Base-by-base conservation (phyloP, 345 rosid species). In the Gynandropsis gynandra region DNA sequence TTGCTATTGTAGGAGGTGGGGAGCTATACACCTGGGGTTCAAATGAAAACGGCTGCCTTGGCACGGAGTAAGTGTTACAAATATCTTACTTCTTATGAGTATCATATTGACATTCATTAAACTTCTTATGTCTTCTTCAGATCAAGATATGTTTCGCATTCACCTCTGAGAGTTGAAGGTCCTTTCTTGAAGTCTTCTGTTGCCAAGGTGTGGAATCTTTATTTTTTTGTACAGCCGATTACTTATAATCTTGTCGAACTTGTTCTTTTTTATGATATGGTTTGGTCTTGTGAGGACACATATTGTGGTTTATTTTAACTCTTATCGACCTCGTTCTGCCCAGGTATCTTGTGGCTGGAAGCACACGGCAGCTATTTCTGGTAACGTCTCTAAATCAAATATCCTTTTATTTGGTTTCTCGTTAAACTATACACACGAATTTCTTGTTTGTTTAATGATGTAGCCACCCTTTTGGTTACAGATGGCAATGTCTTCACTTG, bases 301-400 rank as follows among this genome's bases (percentile, higher is more conserved):
- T 37, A 2, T 37, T 37, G 8, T 9, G n/a, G 15, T 3, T 10
- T 13, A n/a, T 37, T 37, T 37, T 10, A 13, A 37, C 41, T 37
- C n/a, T 13, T 37, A 37, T 9, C 3, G n/a, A 37, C 41, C 15
- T 51, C 11, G 16, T 11, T 54, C 20, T 44, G 20, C 14, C 50
- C 83, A 89, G 83, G 94, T 86, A 47, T 83, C 96, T 47, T 90
- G 98, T 73, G 98, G 98, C 34, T 89, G 96, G 98, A 90, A 87
- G 79, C 98, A 90, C 62, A 90, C 95, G 29, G 95, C 96, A 39
- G 96, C 89, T 19, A 80, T 90, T 58, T 80, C 98, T 43, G 87
- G 98, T 81, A 74, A 55, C 79, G 16, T 47, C 40, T 59, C 15
- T 43, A 11, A 3, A 47, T 55, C 24, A 20, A 49, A 4, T 10